Conservation (phyloP, 2,329 filamentous ascomycete species). For the Paraphaeosphaeria sporulosa region DNA sequence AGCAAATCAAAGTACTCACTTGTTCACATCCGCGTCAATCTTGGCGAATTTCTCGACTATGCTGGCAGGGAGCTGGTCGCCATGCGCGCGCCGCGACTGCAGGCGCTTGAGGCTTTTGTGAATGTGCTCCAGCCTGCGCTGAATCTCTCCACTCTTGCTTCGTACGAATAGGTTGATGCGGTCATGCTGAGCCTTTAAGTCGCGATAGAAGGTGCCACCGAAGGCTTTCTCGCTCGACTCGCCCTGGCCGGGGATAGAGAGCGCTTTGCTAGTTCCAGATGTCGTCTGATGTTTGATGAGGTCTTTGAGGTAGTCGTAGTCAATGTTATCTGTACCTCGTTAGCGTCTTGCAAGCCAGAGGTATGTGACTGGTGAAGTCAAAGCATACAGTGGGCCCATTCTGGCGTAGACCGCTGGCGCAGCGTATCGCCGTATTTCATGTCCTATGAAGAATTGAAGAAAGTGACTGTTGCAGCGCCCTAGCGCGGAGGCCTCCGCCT, state of each 20-base stretch:
- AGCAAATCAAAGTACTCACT: constrained; percentile 36
- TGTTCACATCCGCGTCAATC: constrained; percentile 59
- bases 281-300: constrained; percentile 83
- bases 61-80: constrained; percentile 48
- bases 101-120: constrained; percentile 49
- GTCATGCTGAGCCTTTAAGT: constrained; percentile 77
- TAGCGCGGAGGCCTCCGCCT: constrained; percentile 12
- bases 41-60: constrained; percentile 60
- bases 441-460: constrained; percentile 22
- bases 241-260: constrained; percentile 75
- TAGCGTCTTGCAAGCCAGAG: constrained; percentile 14
- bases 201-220: constrained; percentile 73
- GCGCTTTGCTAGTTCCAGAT: constrained; percentile 71
- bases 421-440: constrained; percentile 84
- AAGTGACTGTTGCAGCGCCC: constrained; percentile 15
- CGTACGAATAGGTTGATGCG: constrained; percentile 79
- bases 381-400: constrained; percentile 76
- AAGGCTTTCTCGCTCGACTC: constrained; percentile 66
- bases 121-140: constrained; percentile 65
- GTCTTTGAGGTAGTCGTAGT: constrained; percentile 87
- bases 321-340: constrained; percentile 73
- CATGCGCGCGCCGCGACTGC: constrained; percentile 26
- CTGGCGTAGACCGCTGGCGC: constrained; percentile 77
- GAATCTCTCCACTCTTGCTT: constrained; percentile 82
- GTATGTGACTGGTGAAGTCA: constrained; percentile 7